Evolutionary conservation across 2,329 filamentous ascomycete species (phyloP).

Genomic region (Paracoccidioides brasiliensis): DNA sequence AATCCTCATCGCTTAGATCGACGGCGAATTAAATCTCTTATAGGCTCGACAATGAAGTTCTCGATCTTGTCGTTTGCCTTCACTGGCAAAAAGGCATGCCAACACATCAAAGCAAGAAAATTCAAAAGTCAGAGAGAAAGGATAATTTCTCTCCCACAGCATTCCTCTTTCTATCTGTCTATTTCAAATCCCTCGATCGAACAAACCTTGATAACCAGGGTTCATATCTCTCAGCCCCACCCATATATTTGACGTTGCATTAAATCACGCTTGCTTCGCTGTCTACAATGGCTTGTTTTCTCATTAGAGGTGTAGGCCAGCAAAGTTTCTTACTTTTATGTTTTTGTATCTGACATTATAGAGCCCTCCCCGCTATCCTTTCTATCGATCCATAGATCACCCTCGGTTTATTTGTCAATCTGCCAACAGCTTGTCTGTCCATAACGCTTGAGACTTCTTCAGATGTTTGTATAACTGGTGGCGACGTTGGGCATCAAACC

Average conservation of each 20-base stretch:
- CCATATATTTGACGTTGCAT: constrained; percentile 18
- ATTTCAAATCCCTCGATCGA: constrained; percentile 6
- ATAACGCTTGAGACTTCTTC: neutral
- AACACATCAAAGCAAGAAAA: constrained; percentile 54
- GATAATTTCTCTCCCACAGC: constrained; percentile 3
- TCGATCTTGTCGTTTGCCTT: constrained; percentile 43
- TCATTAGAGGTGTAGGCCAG: constrained; percentile 1
- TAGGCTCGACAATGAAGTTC: constrained; percentile 39
- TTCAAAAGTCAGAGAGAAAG: constrained; percentile 5
- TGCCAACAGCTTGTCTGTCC: constrained; percentile 1
- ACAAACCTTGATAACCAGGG: constrained; percentile 6
- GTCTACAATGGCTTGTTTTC: constrained; percentile 10
- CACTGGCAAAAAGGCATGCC: constrained; percentile 77
- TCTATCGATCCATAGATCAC: constrained; percentile 5
- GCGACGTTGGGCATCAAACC: constrained; percentile 17
- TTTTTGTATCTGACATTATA: constrained; percentile 1
- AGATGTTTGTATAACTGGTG: constrained; percentile 9
- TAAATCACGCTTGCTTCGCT: constrained; percentile 17
- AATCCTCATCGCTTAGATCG: constrained; percentile 24
- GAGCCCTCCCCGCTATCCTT: constrained; percentile 5
- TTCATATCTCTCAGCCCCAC: constrained; percentile 18
- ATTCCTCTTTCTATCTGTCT: constrained; percentile 3
- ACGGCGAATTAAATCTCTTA: constrained; percentile 25
- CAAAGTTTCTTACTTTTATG: neutral
- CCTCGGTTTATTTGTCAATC: constrained; percentile 10